Evolutionary conservation across 164 flowering plant genomes (phyloP).

Genomic region (Chloranthus sessilifolius): DNA sequence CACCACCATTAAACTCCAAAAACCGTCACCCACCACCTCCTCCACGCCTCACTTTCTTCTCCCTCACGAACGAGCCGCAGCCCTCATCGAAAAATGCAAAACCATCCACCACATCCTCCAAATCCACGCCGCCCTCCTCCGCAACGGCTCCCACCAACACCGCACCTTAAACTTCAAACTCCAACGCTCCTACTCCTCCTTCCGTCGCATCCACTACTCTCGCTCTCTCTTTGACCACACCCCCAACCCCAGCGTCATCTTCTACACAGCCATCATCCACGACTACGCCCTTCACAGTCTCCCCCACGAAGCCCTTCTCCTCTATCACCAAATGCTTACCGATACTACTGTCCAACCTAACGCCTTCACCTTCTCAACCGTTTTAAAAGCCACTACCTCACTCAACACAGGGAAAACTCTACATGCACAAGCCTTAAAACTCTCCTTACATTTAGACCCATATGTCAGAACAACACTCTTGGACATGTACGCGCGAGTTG

Average conservation of each 20-base stretch:
- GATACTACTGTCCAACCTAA: slow-evolving; percentile 45
- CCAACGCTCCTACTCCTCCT: slow-evolving; percentile 62
- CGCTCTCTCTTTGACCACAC: slow-evolving; percentile 37
- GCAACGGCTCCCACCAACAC: slow-evolving; percentile 40
- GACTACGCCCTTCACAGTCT: slow-evolving; percentile 25
- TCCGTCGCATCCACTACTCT: slow-evolving; percentile 43
- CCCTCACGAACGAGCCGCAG: slow-evolving; percentile 12
- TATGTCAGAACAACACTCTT: slow-evolving; percentile 65
- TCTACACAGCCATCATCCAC: slow-evolving; percentile 56
- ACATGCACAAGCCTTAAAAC: slow-evolving; percentile 50
- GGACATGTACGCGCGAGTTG: slow-evolving; percentile 59
- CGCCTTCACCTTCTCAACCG: slow-evolving; percentile 61
- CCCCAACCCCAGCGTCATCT: slow-evolving; percentile 40
- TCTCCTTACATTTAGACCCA: slow-evolving; percentile 35
- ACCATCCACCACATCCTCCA: slow-evolving; percentile 41
- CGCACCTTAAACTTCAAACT: slow-evolving; percentile 63
- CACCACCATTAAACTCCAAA: too few species aligned
- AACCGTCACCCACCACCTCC: too few species aligned
- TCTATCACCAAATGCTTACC: slow-evolving; percentile 47
- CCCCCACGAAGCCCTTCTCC: slow-evolving; percentile 33
- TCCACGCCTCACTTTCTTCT: neutral
- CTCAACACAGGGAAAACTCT: slow-evolving; percentile 16
- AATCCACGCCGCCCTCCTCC: slow-evolving; percentile 66
- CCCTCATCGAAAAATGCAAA: slow-evolving; percentile 39
- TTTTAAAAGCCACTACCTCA: slow-evolving; percentile 48